A percentile compares a stretch with the other conserved stretches of the same genome.
Conservation (phyloP, 2,329 filamentous ascomycete genomes). For the Periglandula ipomoeae region DNA sequence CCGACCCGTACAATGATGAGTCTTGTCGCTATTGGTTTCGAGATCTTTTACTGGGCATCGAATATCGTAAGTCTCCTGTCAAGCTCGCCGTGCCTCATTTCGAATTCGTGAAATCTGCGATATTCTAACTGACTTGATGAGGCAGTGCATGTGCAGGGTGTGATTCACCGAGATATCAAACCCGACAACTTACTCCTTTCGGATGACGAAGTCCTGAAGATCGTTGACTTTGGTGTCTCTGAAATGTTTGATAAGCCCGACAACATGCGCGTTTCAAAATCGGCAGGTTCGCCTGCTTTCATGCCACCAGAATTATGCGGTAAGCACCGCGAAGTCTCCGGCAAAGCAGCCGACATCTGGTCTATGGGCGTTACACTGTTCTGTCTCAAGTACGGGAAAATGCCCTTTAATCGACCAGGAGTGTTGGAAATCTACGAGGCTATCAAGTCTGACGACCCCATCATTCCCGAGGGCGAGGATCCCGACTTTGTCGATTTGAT, state of each 20-base stretch:
- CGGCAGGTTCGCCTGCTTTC: constrained; percentile 89
- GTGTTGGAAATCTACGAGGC: constrained; percentile 84
- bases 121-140: background rate
- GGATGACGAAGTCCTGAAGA: constrained; percentile 85
- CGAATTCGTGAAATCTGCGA: background rate
- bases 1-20: constrained; percentile 75
- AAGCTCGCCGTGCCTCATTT: too few species aligned
- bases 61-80: constrained; percentile 58
- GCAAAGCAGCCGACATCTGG: constrained; percentile 91
- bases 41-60: constrained; percentile 87
- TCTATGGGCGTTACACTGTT: constrained; percentile 96
- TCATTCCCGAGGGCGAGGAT: constrained; percentile 55
- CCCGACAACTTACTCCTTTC: constrained; percentile 92
- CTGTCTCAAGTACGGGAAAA: constrained; percentile 77
- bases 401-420: constrained; percentile 74
- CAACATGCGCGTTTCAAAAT: constrained; percentile 86
- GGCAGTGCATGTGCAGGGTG: constrained; percentile 80
- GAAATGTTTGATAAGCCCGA: constrained; percentile 89
- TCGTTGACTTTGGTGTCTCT: constrained; percentile 97
- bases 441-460: constrained; percentile 62
- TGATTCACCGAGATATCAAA: constrained; percentile 96
- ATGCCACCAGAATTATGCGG: constrained; percentile 86
- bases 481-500: constrained; percentile 69
- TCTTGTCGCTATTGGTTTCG: constrained; percentile 86
- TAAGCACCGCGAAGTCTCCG: constrained; percentile 79